Evolutionary conservation across 495 filamentous ascomycete genomes (phyloP).

Genomic region (Pseudomonodictys pantanalensis): DNA sequence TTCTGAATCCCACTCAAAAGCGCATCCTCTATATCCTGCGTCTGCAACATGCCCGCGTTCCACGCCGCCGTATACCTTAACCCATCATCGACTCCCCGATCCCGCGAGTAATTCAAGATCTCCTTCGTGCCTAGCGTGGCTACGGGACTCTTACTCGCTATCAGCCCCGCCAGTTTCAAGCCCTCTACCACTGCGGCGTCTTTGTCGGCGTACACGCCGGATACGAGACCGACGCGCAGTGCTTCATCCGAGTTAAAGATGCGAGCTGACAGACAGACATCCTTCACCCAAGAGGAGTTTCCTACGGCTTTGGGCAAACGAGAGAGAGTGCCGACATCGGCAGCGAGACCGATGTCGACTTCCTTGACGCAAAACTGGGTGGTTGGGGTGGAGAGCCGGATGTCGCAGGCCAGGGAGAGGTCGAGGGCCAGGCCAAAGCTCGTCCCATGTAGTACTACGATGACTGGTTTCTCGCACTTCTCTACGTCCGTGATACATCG

Average conservation of each 20-base stretch:
- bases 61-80: slow-evolving; percentile 81
- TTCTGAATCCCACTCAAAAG: slow-evolving; percentile 74
- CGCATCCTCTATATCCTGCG: slow-evolving; percentile 70
- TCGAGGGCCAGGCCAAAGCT: slow-evolving; percentile 82
- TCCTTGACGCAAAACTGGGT: slow-evolving; percentile 81
- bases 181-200: slow-evolving; percentile 42
- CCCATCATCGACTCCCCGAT: slow-evolving; percentile 73
- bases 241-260: slow-evolving; percentile 79
- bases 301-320: slow-evolving; percentile 84
- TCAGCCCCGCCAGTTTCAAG: slow-evolving; percentile 60
- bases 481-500: slow-evolving; percentile 71
- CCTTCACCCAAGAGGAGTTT: slow-evolving; percentile 81
- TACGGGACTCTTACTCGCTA: slow-evolving; percentile 83
- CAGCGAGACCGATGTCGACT: slow-evolving; percentile 91
- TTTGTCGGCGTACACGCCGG: slow-evolving; percentile 57
- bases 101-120: slow-evolving; percentile 80
- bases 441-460: slow-evolving; percentile 79
- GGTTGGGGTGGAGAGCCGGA: slow-evolving; percentile 67
- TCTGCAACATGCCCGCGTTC: slow-evolving; percentile 83
- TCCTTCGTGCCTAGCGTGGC: slow-evolving; percentile 94
- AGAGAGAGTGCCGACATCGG: slow-evolving; percentile 84
- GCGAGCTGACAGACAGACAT: slow-evolving; percentile 76
- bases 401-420: slow-evolving; percentile 71
- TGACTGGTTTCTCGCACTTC: slow-evolving; percentile 89
- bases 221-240: slow-evolving; percentile 77